Conservation (phyloP, 768 basidiomycete genomes). For the Pluteus cervinus region DNA sequence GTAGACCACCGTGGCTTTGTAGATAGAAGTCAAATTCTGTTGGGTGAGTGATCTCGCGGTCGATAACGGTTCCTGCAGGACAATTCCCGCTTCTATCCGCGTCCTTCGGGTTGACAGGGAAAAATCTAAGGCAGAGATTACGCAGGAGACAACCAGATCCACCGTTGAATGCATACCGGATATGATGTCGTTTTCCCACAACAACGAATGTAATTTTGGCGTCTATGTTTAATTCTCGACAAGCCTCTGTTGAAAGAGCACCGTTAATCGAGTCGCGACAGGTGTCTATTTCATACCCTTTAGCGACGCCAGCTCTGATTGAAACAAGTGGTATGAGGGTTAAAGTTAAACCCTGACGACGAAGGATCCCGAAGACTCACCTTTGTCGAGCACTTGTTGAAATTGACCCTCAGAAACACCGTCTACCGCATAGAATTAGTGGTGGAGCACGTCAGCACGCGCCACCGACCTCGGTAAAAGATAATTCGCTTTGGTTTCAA, state of each 20-base stretch:
- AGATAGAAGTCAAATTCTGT: conserved; percentile 76
- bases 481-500: conserved; percentile 61
- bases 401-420: conserved; percentile 49
- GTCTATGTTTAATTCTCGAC: conserved; percentile 46
- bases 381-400: conserved; percentile 45
- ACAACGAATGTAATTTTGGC: conserved; percentile 72
- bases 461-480: conserved; percentile 68
- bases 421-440: conserved; percentile 28
- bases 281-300: conserved; percentile 33
- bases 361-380: too few species aligned
- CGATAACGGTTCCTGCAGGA: conserved; percentile 74
- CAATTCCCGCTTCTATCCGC: conserved; percentile 69
- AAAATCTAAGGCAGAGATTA: conserved; percentile 24
- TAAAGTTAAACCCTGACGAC: too few species aligned
- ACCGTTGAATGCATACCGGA: conserved; percentile 30
- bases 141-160: neutral
- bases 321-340: neutral
- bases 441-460: too few species aligned
- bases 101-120: conserved; percentile 25
- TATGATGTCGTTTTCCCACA: conserved; percentile 75
- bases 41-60: conserved; percentile 62
- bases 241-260: conserved; percentile 49
- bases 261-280: too few species aligned
- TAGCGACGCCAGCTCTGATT: conserved; percentile 51
- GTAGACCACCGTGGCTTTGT: conserved; percentile 69